These are phyloP conservation scores for Exophiala sp. DNA, from an alignment of 2,329 filamentous ascomycete genomes.

Conservation along the genomic window DNA sequence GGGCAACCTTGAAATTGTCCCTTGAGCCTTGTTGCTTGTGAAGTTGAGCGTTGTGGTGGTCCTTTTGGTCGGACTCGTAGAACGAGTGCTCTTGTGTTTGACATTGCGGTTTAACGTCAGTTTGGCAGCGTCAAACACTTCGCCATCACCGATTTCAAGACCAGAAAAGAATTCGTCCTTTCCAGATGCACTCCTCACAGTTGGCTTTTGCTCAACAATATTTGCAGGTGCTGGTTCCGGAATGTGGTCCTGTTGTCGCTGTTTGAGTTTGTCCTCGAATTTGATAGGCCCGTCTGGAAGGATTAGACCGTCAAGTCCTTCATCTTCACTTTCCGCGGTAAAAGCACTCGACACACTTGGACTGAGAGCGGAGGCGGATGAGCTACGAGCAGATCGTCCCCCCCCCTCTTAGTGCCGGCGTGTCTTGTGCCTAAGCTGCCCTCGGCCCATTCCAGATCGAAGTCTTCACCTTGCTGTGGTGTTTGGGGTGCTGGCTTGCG, in stretches of 20 bases:
- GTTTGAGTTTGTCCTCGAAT: slow-evolving; percentile 70
- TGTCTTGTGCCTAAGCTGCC: slow-evolving; percentile 87
- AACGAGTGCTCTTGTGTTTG: slow-evolving; percentile 68
- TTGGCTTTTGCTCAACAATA: slow-evolving; percentile 34
- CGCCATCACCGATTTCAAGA: slow-evolving; percentile 77
- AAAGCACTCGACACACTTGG: slow-evolving; percentile 89
- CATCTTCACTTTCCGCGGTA: slow-evolving; percentile 87
- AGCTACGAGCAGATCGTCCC: slow-evolving; percentile 72
- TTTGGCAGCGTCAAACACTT: slow-evolving; percentile 73
- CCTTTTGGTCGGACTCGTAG: slow-evolving; percentile 55
- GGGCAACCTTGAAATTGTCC: slow-evolving; percentile 65
- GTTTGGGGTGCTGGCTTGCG: slow-evolving; percentile 59
- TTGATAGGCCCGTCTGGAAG: slow-evolving; percentile 78
- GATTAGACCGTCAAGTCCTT: slow-evolving; percentile 82
- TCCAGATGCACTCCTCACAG: slow-evolving; percentile 30
- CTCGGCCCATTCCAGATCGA: slow-evolving; percentile 81
- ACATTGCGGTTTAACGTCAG: slow-evolving; percentile 85
- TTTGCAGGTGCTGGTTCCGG: slow-evolving; percentile 33
- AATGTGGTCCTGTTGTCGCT: slow-evolving; percentile 52
- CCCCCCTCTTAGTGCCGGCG: slow-evolving; percentile 75
- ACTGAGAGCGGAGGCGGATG: slow-evolving; percentile 80
- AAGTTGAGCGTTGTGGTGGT: slow-evolving; percentile 84
- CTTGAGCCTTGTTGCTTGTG: slow-evolving; percentile 63
- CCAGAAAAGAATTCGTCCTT: slow-evolving; percentile 77
- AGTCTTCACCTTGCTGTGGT: slow-evolving; percentile 63